Base-by-base conservation (phyloP, 176 grass and related monocot genomes). In the Paspalum notatum region DNA sequence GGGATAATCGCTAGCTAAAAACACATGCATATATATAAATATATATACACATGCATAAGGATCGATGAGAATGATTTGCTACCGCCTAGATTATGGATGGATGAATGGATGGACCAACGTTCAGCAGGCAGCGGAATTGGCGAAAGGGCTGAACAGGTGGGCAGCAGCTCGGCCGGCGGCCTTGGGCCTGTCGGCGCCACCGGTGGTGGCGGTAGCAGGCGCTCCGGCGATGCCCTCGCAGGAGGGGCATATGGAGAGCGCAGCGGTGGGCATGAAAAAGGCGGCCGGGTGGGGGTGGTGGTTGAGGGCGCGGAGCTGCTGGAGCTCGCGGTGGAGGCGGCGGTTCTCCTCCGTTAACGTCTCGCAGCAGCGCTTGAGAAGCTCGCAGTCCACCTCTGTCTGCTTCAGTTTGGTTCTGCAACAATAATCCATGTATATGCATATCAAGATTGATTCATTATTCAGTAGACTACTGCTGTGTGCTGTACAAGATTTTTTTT, bases 381-480 rank as follows among this genome's bases (percentile, higher is more conserved):
- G 81, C 75, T 94, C 86, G 17, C 81, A 92, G 41, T 98, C 91
- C 25, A 88, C 84, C 76, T 98, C 92, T 2, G 90, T 93, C 78
- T 93, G 88, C 87, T 98, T 98, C 69, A 94, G 63, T 81, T 94
- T 98, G 1, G 86, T 98, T 86, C 95, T 98, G 83, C 73, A 71
- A 22, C 55, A 21, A 43, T 10, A 37, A 42, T 42, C 5, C 58
- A 87, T 49, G 6, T 37, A 61, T 39, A 5, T 20, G 9, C 5
- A 22, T 15, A 69, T 16, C 70, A 61, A 15, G 18, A 20, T 61
- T 25, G 5, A 15, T 47, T 56, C 17, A 72, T 54, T 50, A 37
- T 56, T 12, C 32, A 24, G 52, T 9, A 53, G 7, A 25, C 16
- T 57, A 43, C n/a, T n/a, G n/a, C n/a, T n/a, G n/a, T n/a, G n/a